phyloP scores from a whole-genome alignment of 331 rosid species.

The Malus hybrid region DNA sequence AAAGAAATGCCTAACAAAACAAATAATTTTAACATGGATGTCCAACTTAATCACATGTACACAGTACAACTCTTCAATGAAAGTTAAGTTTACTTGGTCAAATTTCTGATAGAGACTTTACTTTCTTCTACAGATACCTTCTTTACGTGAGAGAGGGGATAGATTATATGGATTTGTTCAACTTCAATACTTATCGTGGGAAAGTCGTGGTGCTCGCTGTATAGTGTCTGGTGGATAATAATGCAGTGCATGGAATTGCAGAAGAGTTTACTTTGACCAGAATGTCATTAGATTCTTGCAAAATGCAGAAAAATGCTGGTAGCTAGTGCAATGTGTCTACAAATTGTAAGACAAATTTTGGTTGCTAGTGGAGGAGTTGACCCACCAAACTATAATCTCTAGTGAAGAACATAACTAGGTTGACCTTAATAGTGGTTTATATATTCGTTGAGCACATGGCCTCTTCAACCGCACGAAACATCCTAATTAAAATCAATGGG shows the following conservation, averaged over 20 bases:
- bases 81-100: no score
- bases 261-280: constrained; percentile 13
- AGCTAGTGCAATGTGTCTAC: background rate
- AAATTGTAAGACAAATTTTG: background rate
- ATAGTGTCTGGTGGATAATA: background rate
- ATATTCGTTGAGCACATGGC: background rate
- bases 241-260: background rate
- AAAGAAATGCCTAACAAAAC: background rate
- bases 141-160: background rate
- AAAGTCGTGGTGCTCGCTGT: background rate
- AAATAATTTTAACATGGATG: background rate
- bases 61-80: no score
- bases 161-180: background rate
- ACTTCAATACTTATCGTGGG: background rate
- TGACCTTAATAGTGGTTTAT: background rate
- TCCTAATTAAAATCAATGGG: no score
- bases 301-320: background rate
- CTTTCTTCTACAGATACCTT: no score
- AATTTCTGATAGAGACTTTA: no score
- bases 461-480: no score
- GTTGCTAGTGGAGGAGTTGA: background rate
- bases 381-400: background rate
- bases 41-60: background rate
- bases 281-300: background rate
- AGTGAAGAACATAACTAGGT: no score